Evolutionary conservation across 768 basidiomycete species (phyloP), one percentile per base, ranked within the genome.

Genomic region (Boletus pseudopeckii): DNA sequence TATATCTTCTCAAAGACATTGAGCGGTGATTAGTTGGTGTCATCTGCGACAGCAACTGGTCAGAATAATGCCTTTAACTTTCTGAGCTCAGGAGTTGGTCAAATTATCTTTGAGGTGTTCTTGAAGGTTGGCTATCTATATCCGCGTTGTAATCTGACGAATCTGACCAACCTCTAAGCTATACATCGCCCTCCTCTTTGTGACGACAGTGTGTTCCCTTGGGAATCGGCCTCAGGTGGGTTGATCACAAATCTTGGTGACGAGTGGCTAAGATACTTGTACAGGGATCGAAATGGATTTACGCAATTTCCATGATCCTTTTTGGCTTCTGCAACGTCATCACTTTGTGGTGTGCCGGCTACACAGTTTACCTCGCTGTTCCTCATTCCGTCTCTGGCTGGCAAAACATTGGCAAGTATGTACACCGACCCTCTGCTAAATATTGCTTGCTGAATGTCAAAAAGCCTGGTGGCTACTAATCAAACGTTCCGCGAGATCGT

Each of bases 311-410:
- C 37, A 89, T 93, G 64, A 55, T 91, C 50, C 73, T 90, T 24
- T 93, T 93, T 67, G 91, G 89, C 24, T 63, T 90, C 9, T 88
- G 84, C 71, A 90, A 85, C 63, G 67, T 83, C 57, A 88, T 92
- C 64, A 85, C 90, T 7, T 77, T 90, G 40, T 94, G 90, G 85
- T 94, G 90, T 74, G 92, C 91, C 7, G 92, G 79, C n/a, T 95
- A 80, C 68, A 94, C 91, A 0, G 88, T 95, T 50, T 96, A 91
- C 62, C 80, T 90, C 22, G 84, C 88, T 13, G 85, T 93, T 34
- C 88, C 88, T 2, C 84, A 92, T 63, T 80, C 81, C 5, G 52
- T 82, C n/a, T 76, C 75, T 4, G 89, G 85, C 39, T 95, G 92
- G 92, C 76, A 83, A 56, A 72, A 88, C 60, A 74, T 91, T 62